Evolutionary conservation across 441 rosid genomes (phyloP), one percentile per base, ranked within the genome.

Genomic region (Jatropha multifida): DNA sequence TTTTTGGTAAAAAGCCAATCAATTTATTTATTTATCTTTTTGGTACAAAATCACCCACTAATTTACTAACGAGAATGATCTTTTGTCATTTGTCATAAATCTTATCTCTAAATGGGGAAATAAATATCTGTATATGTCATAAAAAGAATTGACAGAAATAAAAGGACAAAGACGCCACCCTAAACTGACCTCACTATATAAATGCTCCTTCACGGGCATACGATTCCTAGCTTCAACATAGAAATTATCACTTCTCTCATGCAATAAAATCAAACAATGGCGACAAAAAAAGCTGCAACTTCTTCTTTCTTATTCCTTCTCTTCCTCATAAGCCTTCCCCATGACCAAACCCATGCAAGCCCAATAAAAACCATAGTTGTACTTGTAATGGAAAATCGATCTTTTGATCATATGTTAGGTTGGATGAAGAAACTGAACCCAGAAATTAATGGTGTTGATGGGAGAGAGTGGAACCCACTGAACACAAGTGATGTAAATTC

Each of bases 361-460:
- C 92, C 94, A 11, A 88, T 94, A 78, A 88, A 85, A 78, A 91
- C 94, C 26, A 69, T 94, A 0, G 97, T 94, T 0, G 91, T 94
- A 1, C 65, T 94, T 0, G 97, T 94, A 40, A 92, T 92, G 97
- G 98, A 94, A 66, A 94, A 94, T 77, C 81, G 98, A 56, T 94
- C 97, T 0, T 94, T 94, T 60, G 98, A 94, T 71, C 98, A 92
- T 87, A 92, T 94, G 97, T 82, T 94, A 7, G 98, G 98, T 0
- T 94, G 98, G 98, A 90, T 94, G 95, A 94, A 92, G 83, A 88
- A 85, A 69, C 78, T 90, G 65, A 91, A 91, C 86, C 91, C 97
- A 2, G 88, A 91, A 69, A 94, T 94, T 88, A 79, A 92, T 73
- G 98, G 97, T 0, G 96, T 91, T 0, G 85, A 90, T 68, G 98